Evolutionary conservation across 1,284 basidiomycete genomes (phyloP).

Genomic region (Macrocystidia cucumis): DNA sequence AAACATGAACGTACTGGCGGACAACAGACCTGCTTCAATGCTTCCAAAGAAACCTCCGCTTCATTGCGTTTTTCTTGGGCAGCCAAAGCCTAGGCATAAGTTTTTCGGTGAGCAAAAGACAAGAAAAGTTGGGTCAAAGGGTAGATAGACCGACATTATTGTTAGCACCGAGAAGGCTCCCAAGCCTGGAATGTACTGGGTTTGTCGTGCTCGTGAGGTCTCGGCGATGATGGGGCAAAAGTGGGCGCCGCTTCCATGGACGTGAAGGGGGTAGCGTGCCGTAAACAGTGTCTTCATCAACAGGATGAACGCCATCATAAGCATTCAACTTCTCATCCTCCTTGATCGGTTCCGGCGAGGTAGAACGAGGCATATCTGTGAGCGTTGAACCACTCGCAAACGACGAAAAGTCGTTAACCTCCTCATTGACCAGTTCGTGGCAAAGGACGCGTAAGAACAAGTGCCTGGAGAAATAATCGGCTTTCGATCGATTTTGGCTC

Average conservation of each 20-base stretch:
- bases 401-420: constrained; percentile 16
- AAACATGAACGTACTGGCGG: neutral
- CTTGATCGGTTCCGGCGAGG: constrained; percentile 27
- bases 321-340: constrained; percentile 6
- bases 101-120: neutral
- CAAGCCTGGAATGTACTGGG: constrained; percentile 9
- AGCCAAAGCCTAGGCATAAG: constrained; percentile 11
- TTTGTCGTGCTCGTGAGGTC: constrained; percentile 12
- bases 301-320: neutral
- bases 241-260: constrained; percentile 8
- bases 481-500: constrained; percentile 53
- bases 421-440: constrained; percentile 38
- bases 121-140: constrained; percentile 4
- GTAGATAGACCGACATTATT: no score
- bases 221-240: constrained; percentile 1
- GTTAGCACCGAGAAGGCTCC: constrained; percentile 2
- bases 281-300: constrained; percentile 9
- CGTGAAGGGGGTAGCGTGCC: constrained; percentile 5
- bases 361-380: constrained; percentile 30
- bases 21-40: constrained; percentile 23
- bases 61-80: constrained; percentile 16
- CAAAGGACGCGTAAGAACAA: constrained; percentile 61
- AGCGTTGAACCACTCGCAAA: constrained; percentile 9
- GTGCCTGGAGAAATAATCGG: constrained; percentile 61
- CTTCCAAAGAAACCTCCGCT: constrained; percentile 20